Conservation (phyloP, 2,329 filamentous ascomycete genomes). For the Hypocreales sp. region DNA sequence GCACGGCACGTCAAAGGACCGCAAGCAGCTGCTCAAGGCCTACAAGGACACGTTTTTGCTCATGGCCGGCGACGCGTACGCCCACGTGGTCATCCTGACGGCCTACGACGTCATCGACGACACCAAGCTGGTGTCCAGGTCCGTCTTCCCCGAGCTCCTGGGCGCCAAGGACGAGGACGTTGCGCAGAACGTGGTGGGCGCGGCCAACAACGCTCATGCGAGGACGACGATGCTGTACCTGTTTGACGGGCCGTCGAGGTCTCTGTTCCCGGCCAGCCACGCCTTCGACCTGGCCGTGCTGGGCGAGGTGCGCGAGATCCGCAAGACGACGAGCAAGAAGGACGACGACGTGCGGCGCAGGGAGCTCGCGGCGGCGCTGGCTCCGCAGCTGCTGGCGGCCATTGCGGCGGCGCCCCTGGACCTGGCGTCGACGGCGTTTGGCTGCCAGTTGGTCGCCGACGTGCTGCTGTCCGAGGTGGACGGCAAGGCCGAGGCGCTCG, state of each 20-base stretch:
- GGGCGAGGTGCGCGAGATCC: conserved; percentile 62
- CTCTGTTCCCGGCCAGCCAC: conserved; percentile 45
- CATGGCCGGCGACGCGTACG: conserved; percentile 68
- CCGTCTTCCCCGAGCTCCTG: conserved; percentile 75
- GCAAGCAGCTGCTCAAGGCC: conserved; percentile 72
- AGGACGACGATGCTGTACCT: conserved; percentile 63
- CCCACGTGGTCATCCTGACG: conserved; percentile 66
- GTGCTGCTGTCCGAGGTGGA: conserved; percentile 62
- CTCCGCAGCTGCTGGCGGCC: conserved; percentile 58
- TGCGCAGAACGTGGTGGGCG: conserved; percentile 46
- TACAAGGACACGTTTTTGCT: conserved; percentile 82
- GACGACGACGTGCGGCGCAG: conserved; percentile 59
- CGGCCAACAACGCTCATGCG: conserved; percentile 50
- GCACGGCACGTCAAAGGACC: conserved; percentile 78
- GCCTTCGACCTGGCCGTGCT: conserved; percentile 55
- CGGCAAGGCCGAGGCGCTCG: conserved; percentile 60
- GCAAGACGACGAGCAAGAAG: conserved; percentile 83
- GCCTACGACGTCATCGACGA: conserved; percentile 90
- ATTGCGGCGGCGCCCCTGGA: conserved; percentile 53
- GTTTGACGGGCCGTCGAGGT: conserved; percentile 51
- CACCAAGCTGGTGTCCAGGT: conserved; percentile 73
- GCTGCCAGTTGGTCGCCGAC: conserved; percentile 74
- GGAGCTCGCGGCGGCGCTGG: conserved; percentile 62
- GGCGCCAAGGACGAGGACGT: conserved; percentile 51
- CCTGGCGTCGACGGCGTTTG: conserved; percentile 62